Conservation (phyloP, 1,139 yeast genomes). For the Sugiyamaella paludigena region DNA sequence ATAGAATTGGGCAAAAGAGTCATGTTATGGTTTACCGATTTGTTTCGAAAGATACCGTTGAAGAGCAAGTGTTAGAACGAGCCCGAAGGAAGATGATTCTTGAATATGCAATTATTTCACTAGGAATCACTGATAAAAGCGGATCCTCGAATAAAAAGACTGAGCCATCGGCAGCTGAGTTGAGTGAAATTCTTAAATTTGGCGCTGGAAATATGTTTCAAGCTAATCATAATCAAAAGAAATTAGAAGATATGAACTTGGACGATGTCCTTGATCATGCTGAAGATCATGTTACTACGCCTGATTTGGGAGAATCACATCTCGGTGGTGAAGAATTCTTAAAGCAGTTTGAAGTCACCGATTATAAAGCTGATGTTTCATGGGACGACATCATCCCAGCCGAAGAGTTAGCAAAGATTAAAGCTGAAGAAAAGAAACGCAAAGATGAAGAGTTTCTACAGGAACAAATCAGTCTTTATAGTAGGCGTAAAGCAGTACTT, state of each 20-base stretch:
- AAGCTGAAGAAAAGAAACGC: conserved; percentile 85
- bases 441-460: conserved; percentile 83
- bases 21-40: conserved; percentile 97
- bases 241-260: conserved; percentile 88
- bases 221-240: conserved; percentile 74
- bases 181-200: conserved; percentile 89
- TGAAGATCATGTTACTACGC: conserved; percentile 94
- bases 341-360: conserved; percentile 97
- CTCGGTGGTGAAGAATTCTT: conserved; percentile 97
- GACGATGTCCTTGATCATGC: conserved; percentile 97
- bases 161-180: conserved; percentile 82
- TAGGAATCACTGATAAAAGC: conserved; percentile 84
- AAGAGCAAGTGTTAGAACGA: conserved; percentile 93
- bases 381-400: conserved; percentile 99
- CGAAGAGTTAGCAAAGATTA: conserved; percentile 82
- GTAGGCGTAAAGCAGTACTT: conserved; percentile 68
- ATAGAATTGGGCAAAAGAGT: conserved; percentile 96
- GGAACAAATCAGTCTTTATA: conserved; percentile 85
- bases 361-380: conserved; percentile 95
- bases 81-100: conserved; percentile 97
- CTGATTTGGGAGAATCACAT: conserved; percentile 93
- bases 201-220: conserved; percentile 99
- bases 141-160: conserved; percentile 47
- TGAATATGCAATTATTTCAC: conserved; percentile 93
- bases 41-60: conserved; percentile 95